Conservation (phyloP, 768 basidiomycete genomes). For the Lentinula lateritia region DNA sequence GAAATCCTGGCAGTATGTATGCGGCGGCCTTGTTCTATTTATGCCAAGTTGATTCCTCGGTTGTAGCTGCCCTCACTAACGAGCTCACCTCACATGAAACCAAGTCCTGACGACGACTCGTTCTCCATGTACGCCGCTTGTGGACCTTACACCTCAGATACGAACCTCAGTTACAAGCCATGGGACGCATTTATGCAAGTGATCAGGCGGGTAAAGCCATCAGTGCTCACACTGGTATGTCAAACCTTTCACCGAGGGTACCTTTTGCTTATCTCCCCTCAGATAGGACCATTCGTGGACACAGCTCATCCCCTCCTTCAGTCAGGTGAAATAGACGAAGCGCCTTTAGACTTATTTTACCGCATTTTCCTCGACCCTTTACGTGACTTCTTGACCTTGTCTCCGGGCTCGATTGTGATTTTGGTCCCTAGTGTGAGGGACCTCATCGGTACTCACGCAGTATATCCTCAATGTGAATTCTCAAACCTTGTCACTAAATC, state of each 20-base stretch:
- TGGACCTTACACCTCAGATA: constrained; percentile 78
- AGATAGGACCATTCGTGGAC: constrained; percentile 95
- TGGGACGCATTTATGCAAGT: constrained; percentile 59
- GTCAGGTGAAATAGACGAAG: constrained; percentile 63
- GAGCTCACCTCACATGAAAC: constrained; percentile 31
- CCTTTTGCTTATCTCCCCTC: neutral
- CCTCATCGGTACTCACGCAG: constrained; percentile 69
- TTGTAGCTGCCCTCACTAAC: constrained; percentile 61
- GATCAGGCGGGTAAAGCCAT: constrained; percentile 62
- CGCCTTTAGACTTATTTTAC: constrained; percentile 65
- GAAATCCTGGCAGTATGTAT: constrained; percentile 74
- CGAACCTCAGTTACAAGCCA: constrained; percentile 70
- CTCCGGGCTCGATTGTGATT: constrained; percentile 67
- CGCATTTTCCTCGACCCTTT: constrained; percentile 56
- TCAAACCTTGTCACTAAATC: constrained; percentile 29
- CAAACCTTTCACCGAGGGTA: neutral
- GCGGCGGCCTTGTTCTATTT: neutral
- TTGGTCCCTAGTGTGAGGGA: constrained; percentile 83
- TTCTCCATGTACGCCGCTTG: constrained; percentile 70
- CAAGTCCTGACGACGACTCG: constrained; percentile 34
- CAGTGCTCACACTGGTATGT: constrained; percentile 72
- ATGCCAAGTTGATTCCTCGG: neutral
- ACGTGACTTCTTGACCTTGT: constrained; percentile 47
- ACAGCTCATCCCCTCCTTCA: constrained; percentile 67
- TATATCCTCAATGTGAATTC: constrained; percentile 79